phyloP scores from a whole-genome alignment of 2,329 filamentous ascomycete genomes.

The Colletotrichum sidae region DNA sequence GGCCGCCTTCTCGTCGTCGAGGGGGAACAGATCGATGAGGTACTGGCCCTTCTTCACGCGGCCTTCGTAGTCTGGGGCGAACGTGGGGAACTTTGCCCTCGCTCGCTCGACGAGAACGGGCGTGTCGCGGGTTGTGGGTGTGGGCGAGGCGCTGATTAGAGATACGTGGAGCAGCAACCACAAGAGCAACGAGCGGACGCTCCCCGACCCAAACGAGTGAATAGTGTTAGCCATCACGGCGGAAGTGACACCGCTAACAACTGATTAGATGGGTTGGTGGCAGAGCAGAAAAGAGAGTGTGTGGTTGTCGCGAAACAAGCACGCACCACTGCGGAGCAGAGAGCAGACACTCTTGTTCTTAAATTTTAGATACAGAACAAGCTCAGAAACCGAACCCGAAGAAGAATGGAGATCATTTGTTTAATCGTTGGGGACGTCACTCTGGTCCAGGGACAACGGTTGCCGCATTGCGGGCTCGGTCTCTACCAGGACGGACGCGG shows the following conservation, averaged over 20 bases:
- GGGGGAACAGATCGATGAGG: background rate
- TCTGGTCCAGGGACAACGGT: background rate
- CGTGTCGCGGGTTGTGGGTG: background rate
- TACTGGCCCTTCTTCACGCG: conserved; percentile 7
- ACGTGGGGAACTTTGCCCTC: background rate
- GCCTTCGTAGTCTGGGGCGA: background rate
- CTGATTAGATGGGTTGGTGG: background rate
- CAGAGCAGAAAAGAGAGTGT: background rate
- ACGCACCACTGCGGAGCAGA: background rate
- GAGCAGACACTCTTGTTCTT: too few species aligned
- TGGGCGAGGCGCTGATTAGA: conserved; percentile 4
- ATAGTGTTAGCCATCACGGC: conserved; percentile 5
- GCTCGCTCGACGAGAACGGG: background rate
- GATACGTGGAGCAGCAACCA: conserved; percentile 1
- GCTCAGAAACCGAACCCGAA: background rate
- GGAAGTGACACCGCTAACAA: background rate
- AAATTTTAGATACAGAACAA: background rate
- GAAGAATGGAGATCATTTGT: background rate
- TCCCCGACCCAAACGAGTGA: conserved; percentile 8
- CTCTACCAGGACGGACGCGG: too few species aligned
- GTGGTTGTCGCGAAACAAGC: background rate
- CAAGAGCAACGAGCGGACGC: conserved; percentile 3
- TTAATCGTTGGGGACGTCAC: background rate
- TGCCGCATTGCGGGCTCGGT: too few species aligned
- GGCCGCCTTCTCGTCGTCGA: conserved; percentile 11